Evolutionary conservation across 2,329 filamentous ascomycete genomes (phyloP).

Genomic region (Alternaria tenuissima): DNA sequence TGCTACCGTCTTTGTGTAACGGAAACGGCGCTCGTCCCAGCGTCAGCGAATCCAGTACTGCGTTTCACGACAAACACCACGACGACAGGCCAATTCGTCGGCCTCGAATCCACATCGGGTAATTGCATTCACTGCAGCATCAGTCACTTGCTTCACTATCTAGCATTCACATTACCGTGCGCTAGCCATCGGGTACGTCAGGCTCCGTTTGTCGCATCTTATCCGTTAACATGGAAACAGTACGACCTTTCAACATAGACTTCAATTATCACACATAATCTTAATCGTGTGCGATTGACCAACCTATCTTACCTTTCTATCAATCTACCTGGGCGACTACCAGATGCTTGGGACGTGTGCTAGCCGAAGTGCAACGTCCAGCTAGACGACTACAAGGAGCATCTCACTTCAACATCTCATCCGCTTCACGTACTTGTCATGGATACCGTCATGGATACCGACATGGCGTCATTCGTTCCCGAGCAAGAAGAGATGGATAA

Average conservation of each 20-base stretch:
- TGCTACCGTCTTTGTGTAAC: conserved; percentile 29
- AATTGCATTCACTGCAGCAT: conserved; percentile 18
- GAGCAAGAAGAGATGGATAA: conserved; percentile 41
- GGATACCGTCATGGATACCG: conserved; percentile 12
- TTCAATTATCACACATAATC: conserved; percentile 6
- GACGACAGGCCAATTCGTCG: conserved; percentile 28
- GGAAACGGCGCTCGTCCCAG: conserved; percentile 41
- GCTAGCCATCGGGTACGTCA: conserved; percentile 34
- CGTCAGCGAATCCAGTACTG: conserved; percentile 21
- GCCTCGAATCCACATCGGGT: conserved; percentile 26
- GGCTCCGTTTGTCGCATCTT: conserved; percentile 43
- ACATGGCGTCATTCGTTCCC: conserved; percentile 41
- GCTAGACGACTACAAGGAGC: conserved; percentile 30
- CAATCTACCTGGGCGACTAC: conserved; percentile 10
- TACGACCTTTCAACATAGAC: conserved; percentile 24
- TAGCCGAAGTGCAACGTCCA: conserved; percentile 34
- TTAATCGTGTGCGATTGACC: not conserved
- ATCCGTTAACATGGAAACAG: conserved; percentile 30
- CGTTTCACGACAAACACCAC: conserved; percentile 37
- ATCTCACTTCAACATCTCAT: not conserved
- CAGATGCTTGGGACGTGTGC: conserved; percentile 41
- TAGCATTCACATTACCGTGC: conserved; percentile 8
- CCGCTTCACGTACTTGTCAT: not conserved
- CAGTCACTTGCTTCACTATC: conserved; percentile 20
- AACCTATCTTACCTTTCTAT: conserved; percentile 15